Base-by-base conservation (phyloP, 2,329 filamentous ascomycete genomes). In the Didymella arachidicola region DNA sequence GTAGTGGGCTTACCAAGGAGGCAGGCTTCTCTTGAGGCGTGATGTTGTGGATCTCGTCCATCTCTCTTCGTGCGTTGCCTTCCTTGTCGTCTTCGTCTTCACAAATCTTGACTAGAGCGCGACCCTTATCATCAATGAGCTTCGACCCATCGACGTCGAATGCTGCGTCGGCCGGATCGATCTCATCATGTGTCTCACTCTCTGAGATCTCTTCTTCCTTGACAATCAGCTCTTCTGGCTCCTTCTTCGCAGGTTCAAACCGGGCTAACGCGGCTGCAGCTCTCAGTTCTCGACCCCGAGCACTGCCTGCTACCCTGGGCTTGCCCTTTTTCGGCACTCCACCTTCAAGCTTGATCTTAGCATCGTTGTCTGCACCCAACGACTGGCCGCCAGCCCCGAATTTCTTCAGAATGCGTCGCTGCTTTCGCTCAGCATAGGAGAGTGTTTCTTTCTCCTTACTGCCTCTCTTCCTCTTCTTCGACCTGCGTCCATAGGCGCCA, bases 241-340 rank as follows among this genome's bases (percentile, higher is more conserved):
- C 78, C 56, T 79, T 76, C 76, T 80, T 80, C 8, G 71, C 69
- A 3, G 75, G 76, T 12, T 86, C 89, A 57, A 94, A 92, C 12
- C 91, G 82, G 14, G 89, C 90, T 65, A 94, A 74, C 1, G 91
- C 91, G 2, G 91, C 91, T 6, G 90, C 90, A 2, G 90, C 91
- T 55, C 91, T 81, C 11, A 95, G 79, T 49, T 94, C 91, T 59
- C 91, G 82, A 0, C 91, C 91, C 58, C 91, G 80, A 46, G 87
- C 88, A 71, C 91, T 93, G 10, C 84, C 84, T 3, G 91, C 91
- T 11, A 94, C 90, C 45, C 89, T 83, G 0, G 91, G 91, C 66
- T 89, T 91, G 10, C 83, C 85, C 26, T 84, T 82, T 1, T 84
- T 80, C 49, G 82, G 80, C 67, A 86, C 85, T 47, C 88, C 88